phyloP scores from a whole-genome alignment of 2,329 filamentous ascomycete genomes.

The Coniochaeta sp. region DNA sequence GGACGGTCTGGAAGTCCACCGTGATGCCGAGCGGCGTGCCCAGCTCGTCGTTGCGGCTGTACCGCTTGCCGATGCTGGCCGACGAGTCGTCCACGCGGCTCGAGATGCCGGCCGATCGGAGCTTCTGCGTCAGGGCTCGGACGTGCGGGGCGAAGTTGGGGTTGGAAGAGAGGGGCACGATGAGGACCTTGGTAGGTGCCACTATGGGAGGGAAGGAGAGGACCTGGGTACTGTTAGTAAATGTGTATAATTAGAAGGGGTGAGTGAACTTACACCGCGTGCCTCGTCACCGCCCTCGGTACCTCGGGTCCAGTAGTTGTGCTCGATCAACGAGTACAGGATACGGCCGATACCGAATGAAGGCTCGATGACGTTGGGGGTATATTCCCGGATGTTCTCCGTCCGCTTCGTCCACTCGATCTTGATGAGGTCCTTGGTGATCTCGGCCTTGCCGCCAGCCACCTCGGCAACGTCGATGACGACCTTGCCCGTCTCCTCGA shows the following conservation, averaged over 20 bases:
- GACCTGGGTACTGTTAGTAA: conserved; percentile 47
- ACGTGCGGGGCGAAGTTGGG: conserved; percentile 71
- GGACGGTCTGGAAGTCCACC: conserved; percentile 89
- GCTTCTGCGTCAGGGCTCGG: conserved; percentile 63
- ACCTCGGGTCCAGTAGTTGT: conserved; percentile 84
- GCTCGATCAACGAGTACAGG: conserved; percentile 86
- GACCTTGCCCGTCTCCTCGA: conserved; percentile 68
- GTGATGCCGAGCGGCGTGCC: conserved; percentile 93
- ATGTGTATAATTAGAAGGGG: conserved; percentile 34
- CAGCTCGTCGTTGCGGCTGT: conserved; percentile 89
- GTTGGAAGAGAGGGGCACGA: conserved; percentile 82
- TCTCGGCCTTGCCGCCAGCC: conserved; percentile 65
- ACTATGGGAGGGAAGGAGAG: conserved; percentile 54
- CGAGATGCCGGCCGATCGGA: conserved; percentile 71
- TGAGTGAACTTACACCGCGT: conserved; percentile 62
- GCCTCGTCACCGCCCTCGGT: conserved; percentile 69
- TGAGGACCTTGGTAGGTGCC: conserved; percentile 91
- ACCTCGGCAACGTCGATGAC: conserved; percentile 64
- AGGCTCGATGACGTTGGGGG: conserved; percentile 92
- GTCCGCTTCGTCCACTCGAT: conserved; percentile 79
- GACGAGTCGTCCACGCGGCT: conserved; percentile 86
- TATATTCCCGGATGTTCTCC: conserved; percentile 85
- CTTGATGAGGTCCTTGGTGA: conserved; percentile 70
- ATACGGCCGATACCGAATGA: conserved; percentile 97
- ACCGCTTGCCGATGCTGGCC: conserved; percentile 90